A percentile compares a stretch with the other conserved stretches of the same genome.
Conservation (phyloP, 768 basidiomycete genomes). For the Chiua virens region DNA sequence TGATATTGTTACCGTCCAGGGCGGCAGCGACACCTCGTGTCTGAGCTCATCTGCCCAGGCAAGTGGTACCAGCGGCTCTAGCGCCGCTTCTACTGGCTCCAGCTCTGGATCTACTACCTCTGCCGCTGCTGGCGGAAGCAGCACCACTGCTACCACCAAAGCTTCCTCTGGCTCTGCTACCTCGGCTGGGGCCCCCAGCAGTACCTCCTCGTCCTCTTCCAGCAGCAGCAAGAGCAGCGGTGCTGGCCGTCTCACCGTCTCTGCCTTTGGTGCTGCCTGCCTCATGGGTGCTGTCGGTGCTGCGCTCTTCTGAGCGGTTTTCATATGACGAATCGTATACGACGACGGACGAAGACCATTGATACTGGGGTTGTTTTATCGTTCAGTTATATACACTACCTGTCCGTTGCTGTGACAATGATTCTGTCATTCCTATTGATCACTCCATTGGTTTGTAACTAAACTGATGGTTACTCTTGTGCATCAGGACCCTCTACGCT, state of each 20-base stretch:
- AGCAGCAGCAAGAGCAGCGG: conserved; percentile 29
- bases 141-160: neutral
- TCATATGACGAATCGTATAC: conserved; percentile 6
- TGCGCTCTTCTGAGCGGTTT: conserved; percentile 40
- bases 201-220: conserved; percentile 20
- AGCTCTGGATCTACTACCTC: conserved; percentile 3
- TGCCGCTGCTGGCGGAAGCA: neutral
- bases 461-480: neutral
- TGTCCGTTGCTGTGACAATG: conserved; percentile 14
- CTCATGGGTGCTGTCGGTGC: conserved; percentile 53
- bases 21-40: conserved; percentile 35
- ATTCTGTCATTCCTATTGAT: conserved; percentile 3
- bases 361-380: conserved; percentile 12
- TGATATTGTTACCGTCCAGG: conserved; percentile 45
- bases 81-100: conserved; percentile 2
- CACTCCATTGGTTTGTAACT: conserved; percentile 21
- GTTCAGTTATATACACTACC: conserved; percentile 11
- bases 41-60: conserved; percentile 21
- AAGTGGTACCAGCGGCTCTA: neutral
- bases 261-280: conserved; percentile 46
- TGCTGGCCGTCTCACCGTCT: conserved; percentile 30
- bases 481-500: too few species aligned
- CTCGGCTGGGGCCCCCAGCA: conserved; percentile 23
- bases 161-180: conserved; percentile 7
- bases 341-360: conserved; percentile 16